Conservation (phyloP, 257 asterid species). For the Penstemon davidsonii region DNA sequence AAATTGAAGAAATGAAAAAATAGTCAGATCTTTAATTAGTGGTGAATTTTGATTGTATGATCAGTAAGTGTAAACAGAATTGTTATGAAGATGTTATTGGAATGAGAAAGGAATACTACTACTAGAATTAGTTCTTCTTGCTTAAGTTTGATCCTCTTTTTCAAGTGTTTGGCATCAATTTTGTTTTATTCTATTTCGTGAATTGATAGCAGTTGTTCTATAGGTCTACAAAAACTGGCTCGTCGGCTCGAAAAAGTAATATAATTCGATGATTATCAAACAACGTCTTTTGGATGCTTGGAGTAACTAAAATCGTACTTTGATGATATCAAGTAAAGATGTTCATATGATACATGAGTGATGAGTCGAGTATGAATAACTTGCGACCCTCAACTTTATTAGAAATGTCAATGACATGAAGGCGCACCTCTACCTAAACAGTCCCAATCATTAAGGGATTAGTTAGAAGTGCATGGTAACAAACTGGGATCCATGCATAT, state of each 20-base stretch:
- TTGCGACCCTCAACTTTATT: no score
- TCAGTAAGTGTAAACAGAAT: conserved; percentile 28
- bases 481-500: no score
- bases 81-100: conserved; percentile 25
- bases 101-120: conserved; percentile 16
- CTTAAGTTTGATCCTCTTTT: neutral
- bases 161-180: conserved; percentile 1
- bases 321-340: neutral
- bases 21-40: conserved; percentile 5
- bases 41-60: conserved; percentile 20
- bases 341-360: no score
- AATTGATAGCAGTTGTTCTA: neutral
- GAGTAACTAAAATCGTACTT: neutral
- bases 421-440: no score
- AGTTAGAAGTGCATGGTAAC: no score
- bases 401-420: no score
- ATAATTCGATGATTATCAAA: no score
- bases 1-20: conserved; percentile 12
- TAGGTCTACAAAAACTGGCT: no score
- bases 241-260: no score
- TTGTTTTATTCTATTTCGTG: neutral
- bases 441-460: no score
- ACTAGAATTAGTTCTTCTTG: neutral
- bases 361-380: no score
- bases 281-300: neutral